Evolutionary conservation across 176 grass and related monocot species (phyloP).

Genomic region (Oryza glumipatula): DNA sequence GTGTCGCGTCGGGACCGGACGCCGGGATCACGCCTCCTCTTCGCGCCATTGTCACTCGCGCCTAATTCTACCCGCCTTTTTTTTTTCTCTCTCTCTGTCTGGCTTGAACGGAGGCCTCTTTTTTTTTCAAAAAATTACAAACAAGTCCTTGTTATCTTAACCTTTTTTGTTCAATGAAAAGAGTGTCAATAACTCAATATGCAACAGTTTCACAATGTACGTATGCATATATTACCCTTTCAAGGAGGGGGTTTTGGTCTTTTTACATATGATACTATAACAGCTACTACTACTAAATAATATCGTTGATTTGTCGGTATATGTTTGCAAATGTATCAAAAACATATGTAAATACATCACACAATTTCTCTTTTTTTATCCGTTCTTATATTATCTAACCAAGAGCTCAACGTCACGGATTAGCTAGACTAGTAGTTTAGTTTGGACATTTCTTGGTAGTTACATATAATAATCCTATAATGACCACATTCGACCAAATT

Average conservation of each 20-base stretch:
- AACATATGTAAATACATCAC: neutral
- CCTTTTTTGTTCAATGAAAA: neutral
- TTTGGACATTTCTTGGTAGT: slow-evolving; percentile 11
- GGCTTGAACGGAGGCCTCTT: neutral
- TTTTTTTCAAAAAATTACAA: neutral
- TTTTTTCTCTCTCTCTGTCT: neutral
- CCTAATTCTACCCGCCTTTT: neutral
- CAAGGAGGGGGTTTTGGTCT: neutral
- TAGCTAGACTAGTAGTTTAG: neutral
- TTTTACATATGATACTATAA: neutral
- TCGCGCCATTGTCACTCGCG: slow-evolving; percentile 6
- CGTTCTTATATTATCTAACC: neutral
- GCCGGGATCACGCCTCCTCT: neutral
- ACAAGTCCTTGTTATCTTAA: neutral
- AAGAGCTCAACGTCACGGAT: slow-evolving; percentile 13
- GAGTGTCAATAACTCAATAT: neutral
- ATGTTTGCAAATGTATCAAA: neutral
- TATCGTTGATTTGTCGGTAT: neutral
- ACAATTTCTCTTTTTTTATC: neutral
- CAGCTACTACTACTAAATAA: neutral
- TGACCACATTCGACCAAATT: neutral
- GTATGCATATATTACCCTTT: neutral
- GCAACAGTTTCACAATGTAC: neutral
- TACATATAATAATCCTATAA: slow-evolving; percentile 27
- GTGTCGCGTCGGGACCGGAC: neutral